Evolutionary conservation across 352 stramenopile genomes (phyloP).

Genomic region (Phytophthora nicotianae): DNA sequence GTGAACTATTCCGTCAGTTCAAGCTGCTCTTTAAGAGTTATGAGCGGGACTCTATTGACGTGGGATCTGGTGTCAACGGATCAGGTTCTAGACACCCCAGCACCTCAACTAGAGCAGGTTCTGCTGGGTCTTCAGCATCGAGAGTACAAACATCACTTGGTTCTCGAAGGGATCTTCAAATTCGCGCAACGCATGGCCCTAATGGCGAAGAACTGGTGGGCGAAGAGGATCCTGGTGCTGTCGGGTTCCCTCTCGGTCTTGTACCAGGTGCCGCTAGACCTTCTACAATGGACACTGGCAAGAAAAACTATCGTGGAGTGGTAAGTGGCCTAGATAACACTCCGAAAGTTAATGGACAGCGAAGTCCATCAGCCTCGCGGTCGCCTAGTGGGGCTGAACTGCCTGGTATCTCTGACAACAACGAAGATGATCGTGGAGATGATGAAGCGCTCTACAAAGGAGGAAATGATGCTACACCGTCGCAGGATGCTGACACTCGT

Average conservation of each 20-base stretch:
- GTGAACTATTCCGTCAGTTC: conserved; percentile 93
- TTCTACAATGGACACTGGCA: conserved; percentile 65
- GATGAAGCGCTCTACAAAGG: conserved; percentile 20
- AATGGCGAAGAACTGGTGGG: conserved; percentile 52
- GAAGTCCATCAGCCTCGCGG: conserved; percentile 43
- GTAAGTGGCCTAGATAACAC: conserved; percentile 2
- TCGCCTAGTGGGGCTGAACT: conserved; percentile 27
- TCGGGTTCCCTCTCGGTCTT: conserved; percentile 65
- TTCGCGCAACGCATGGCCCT: neutral
- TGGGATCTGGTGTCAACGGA: conserved; percentile 6
- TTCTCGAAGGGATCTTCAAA: conserved; percentile 49
- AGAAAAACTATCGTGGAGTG: conserved; percentile 35
- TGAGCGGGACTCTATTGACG: conserved; percentile 25
- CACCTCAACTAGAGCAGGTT: conserved; percentile 42
- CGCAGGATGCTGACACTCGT: conserved; percentile 24
- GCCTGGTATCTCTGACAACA: conserved; percentile 27
- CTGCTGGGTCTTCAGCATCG: conserved; percentile 57
- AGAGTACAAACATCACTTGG: conserved; percentile 57
- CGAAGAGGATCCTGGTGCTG: conserved; percentile 57
- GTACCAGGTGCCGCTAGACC: conserved; percentile 59
- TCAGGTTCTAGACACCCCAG: conserved; percentile 16
- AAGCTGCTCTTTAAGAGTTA: conserved; percentile 83
- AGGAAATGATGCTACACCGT: conserved; percentile 1
- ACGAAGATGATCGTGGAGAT: conserved; percentile 31
- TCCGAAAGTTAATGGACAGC: conserved; percentile 27